These are phyloP conservation scores for Tubosaeta brunneosetosa DNA, from an alignment of 768 basidiomycete genomes.

Conservation along the genomic window DNA sequence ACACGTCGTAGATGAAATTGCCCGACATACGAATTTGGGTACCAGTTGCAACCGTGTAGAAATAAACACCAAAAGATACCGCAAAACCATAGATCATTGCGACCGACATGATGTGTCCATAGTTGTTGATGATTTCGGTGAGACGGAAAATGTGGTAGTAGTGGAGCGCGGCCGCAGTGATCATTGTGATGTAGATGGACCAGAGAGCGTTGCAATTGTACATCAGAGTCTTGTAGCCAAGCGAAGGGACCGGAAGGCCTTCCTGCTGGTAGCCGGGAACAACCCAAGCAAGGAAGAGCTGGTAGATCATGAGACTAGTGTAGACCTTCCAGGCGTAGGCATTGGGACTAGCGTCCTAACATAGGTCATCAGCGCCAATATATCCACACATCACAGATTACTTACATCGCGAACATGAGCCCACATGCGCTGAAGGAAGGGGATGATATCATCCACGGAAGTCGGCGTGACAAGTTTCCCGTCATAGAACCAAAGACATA, in stretches of 20 bases:
- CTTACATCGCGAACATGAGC: constrained; percentile 74
- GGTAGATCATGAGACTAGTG: constrained; percentile 80
- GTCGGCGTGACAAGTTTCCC: constrained; percentile 71
- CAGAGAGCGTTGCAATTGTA: constrained; percentile 96
- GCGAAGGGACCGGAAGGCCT: constrained; percentile 93
- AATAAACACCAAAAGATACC: constrained; percentile 77
- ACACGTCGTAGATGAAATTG: constrained; percentile 89
- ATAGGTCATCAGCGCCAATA: neutral
- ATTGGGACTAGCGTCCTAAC: constrained; percentile 88
- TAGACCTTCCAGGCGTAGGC: constrained; percentile 87
- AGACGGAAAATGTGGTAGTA: constrained; percentile 81
- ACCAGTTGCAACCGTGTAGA: constrained; percentile 69
- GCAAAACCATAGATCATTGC: constrained; percentile 88
- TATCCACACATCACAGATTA: neutral
- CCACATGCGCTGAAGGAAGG: constrained; percentile 83
- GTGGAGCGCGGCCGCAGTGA: constrained; percentile 72
- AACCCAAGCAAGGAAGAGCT: constrained; percentile 85
- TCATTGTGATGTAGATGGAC: constrained; percentile 79
- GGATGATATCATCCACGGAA: constrained; percentile 64
- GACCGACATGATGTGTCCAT: constrained; percentile 93
- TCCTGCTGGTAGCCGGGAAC: constrained; percentile 92
- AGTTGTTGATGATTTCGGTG: constrained; percentile 93
- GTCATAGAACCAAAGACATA: constrained; percentile 94
- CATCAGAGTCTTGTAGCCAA: constrained; percentile 86
- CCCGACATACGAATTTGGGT: constrained; percentile 92